Conservation (phyloP, 2,329 filamentous ascomycete species). For the Zymoseptoria passerinii region DNA sequence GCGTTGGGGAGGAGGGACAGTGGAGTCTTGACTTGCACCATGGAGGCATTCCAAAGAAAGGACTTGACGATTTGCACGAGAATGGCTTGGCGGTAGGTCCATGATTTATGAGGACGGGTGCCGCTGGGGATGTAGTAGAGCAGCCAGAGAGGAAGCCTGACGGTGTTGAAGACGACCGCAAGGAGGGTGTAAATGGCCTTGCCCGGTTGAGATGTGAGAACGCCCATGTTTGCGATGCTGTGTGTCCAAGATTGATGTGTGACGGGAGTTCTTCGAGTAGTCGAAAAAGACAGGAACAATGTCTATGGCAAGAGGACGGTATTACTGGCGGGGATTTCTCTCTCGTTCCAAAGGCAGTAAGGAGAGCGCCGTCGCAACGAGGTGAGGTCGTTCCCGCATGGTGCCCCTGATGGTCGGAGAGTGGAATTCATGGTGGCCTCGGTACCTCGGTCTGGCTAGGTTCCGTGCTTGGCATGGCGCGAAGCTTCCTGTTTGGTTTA, state of each 20-base stretch:
- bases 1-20: slow-evolving; percentile 29
- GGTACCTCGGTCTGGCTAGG: neutral
- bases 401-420: neutral
- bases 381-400: neutral
- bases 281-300: neutral
- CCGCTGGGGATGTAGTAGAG: slow-evolving; percentile 30
- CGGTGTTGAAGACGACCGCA: slow-evolving; percentile 29
- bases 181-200: slow-evolving; percentile 34
- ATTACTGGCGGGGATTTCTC: neutral
- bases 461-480: neutral
- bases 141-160: slow-evolving; percentile 34
- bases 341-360: neutral
- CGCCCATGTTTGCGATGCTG: slow-evolving; percentile 9
- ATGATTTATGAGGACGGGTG: slow-evolving; percentile 34
- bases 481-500: neutral
- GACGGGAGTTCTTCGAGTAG: neutral
- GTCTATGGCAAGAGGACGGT: neutral
- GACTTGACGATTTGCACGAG: slow-evolving; percentile 28
- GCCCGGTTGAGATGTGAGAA: slow-evolving; percentile 31
- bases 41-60: slow-evolving; percentile 28
- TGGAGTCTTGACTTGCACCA: slow-evolving; percentile 24
- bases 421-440: neutral
- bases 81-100: slow-evolving; percentile 35
- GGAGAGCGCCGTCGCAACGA: neutral
- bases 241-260: neutral